Evolutionary conservation across 768 basidiomycete genomes (phyloP).

Genomic region (Rubroboletus satanas): DNA sequence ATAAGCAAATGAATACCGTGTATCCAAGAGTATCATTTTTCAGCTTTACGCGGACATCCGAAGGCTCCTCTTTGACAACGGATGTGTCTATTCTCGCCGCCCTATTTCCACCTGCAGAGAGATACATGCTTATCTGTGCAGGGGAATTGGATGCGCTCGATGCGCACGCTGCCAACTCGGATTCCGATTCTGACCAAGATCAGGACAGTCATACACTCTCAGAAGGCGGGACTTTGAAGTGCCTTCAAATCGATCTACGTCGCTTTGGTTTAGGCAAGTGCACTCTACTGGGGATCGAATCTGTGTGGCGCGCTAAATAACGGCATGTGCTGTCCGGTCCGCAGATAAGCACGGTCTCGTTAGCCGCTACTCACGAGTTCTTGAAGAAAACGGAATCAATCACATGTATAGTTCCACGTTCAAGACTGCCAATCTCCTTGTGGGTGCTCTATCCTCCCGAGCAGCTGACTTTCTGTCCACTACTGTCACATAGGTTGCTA

Average conservation of each 20-base stretch:
- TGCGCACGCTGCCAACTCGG: constrained; percentile 27
- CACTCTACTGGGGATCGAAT: neutral
- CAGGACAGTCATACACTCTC: constrained; percentile 32
- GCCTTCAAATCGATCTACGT: constrained; percentile 72
- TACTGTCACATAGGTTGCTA: constrained; percentile 44
- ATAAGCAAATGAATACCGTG: constrained; percentile 10
- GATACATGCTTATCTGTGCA: constrained; percentile 72
- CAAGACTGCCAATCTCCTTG: constrained; percentile 76
- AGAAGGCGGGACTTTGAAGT: constrained; percentile 48
- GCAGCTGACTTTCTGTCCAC: neutral
- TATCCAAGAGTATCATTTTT: constrained; percentile 60
- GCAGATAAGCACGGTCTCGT: constrained; percentile 77
- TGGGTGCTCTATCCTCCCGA: constrained; percentile 30
- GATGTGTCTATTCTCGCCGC: constrained; percentile 63
- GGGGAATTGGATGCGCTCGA: constrained; percentile 63
- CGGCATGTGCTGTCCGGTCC: constrained; percentile 2
- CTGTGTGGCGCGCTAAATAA: neutral
- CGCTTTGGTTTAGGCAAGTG: constrained; percentile 64
- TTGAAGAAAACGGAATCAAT: constrained; percentile 71
- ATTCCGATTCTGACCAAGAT: constrained; percentile 39
- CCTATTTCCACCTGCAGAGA: constrained; percentile 66
- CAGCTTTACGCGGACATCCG: constrained; percentile 71
- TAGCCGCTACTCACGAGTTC: constrained; percentile 68
- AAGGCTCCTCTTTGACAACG: constrained; percentile 74
- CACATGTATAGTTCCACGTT: constrained; percentile 85